Evolutionary conservation across 305 asterid species (phyloP), one percentile per base, ranked within the genome.

Genomic region (Ilex paraguariensis): DNA sequence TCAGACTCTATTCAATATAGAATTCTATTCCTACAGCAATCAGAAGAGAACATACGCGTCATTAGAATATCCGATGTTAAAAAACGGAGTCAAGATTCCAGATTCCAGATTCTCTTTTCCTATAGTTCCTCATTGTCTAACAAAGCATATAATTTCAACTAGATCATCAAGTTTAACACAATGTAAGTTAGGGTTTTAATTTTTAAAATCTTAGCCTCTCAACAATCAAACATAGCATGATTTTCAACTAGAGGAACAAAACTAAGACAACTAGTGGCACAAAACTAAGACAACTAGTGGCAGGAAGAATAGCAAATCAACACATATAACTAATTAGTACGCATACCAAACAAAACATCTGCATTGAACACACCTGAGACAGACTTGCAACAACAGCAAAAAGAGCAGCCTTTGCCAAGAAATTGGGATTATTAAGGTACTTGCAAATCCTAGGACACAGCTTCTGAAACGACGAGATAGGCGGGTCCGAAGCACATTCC

Each of bases 351-450:
- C 9, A 48, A 50, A 64, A 61, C 51, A 75, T 32, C 15, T 28
- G 51, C 65, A 67, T n/a, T 31, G 60, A 65, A 66, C 84, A 65
- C 70, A 88, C 99, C 99, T 91, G 95, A 46, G 96, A 84, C 77
- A 94, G 79, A 71, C 91, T 86, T 2, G 99, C 86, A 9, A 85
- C 94, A 63, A 84, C 98, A 30, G 84, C 87, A 95, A 94, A 80
- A 59, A 94, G 63, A 1, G 96, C 76, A 60, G 99, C 95, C 67
- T 91, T 91, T 1, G 99, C 97, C 82, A 87, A 74, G 81, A 84
- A 94, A 79, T 87, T 91, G 4, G 90, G 82, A 45, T 81, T 84
- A 63, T 81, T 88, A 72, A 94, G 77, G 71, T 79, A 84, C 90
- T 94, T 91, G 80, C 89, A 84, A 40, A 94, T 91, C 90, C 94